phyloP scores from a whole-genome alignment of 2,329 filamentous ascomycete species.

The Xylaria sp. region DNA sequence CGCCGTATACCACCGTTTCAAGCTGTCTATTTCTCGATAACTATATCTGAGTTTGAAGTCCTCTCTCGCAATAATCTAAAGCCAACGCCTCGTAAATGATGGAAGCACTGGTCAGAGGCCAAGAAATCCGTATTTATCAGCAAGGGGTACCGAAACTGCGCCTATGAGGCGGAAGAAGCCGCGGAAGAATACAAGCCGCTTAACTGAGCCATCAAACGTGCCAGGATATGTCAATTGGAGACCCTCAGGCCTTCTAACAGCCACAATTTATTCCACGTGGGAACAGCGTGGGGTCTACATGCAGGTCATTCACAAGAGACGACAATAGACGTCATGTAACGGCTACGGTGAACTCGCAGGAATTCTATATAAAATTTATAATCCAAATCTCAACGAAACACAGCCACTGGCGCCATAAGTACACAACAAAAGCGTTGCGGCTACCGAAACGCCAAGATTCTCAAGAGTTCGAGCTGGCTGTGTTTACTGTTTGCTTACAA shows the following conservation, averaged over 20 bases:
- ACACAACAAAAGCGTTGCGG: not conserved
- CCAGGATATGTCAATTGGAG: not conserved
- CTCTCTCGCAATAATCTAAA: not conserved
- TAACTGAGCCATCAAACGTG: not conserved
- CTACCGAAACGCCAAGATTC: slow-evolving; percentile 19
- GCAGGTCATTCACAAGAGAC: not conserved
- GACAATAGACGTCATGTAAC: slow-evolving; percentile 1
- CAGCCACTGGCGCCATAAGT: not conserved
- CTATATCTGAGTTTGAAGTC: not conserved
- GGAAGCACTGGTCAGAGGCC: not conserved
- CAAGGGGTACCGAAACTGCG: not conserved
- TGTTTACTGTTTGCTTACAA: slow-evolving; percentile 27
- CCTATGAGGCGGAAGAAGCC: slow-evolving; percentile 1
- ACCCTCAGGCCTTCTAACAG: not conserved
- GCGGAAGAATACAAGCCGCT: not conserved
- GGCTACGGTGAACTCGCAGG: not conserved
- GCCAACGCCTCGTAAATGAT: not conserved
- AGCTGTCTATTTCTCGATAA: not conserved
- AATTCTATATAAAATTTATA: not conserved
- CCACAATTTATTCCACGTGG: slow-evolving; percentile 3
- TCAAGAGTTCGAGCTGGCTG: not conserved
- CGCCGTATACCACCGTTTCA: not conserved
- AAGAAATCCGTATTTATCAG: slow-evolving; percentile 1
- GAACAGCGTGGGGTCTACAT: not conserved
- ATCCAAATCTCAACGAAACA: not conserved